phyloP scores from a whole-genome alignment of 2,329 filamentous ascomycete genomes.

The Neonectria hederae region DNA sequence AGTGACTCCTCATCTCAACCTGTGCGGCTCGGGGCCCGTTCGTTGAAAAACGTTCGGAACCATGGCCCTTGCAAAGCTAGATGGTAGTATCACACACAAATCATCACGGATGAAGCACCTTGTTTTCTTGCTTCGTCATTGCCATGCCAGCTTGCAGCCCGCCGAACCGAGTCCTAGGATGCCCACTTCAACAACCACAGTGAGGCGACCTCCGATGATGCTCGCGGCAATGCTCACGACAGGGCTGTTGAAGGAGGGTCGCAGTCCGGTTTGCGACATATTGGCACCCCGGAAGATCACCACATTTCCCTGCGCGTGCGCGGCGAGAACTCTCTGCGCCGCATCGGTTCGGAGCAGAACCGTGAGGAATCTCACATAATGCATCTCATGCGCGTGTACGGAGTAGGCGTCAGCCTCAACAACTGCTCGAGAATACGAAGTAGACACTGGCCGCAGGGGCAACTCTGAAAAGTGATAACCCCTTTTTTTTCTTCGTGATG shows the following conservation, averaged over 20 bases:
- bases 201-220: conserved; percentile 21
- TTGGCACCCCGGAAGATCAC: conserved; percentile 10
- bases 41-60: conserved; percentile 20
- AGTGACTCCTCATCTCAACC: not conserved
- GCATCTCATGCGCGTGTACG: conserved; percentile 8
- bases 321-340: conserved; percentile 34
- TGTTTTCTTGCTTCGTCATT: conserved; percentile 21
- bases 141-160: conserved; percentile 12
- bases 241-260: conserved; percentile 17
- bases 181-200: conserved; percentile 12
- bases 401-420: conserved; percentile 21
- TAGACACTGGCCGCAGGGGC: not conserved
- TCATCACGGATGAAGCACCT: conserved; percentile 17
- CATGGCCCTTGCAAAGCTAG: conserved; percentile 16
- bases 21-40: conserved; percentile 9
- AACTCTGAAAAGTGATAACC: conserved; percentile 14
- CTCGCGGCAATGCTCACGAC: conserved; percentile 2
- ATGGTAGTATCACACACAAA: conserved; percentile 23
- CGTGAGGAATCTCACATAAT: conserved; percentile 16
- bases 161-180: conserved; percentile 19
- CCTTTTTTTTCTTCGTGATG: not conserved
- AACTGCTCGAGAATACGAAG: conserved; percentile 8
- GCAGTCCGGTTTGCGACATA: conserved; percentile 13
- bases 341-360: conserved; percentile 6
- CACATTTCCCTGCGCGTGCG: conserved; percentile 2